Evolutionary conservation across 1,284 basidiomycete species (phyloP).

Genomic region (Pseudozyma hubeiensis): DNA sequence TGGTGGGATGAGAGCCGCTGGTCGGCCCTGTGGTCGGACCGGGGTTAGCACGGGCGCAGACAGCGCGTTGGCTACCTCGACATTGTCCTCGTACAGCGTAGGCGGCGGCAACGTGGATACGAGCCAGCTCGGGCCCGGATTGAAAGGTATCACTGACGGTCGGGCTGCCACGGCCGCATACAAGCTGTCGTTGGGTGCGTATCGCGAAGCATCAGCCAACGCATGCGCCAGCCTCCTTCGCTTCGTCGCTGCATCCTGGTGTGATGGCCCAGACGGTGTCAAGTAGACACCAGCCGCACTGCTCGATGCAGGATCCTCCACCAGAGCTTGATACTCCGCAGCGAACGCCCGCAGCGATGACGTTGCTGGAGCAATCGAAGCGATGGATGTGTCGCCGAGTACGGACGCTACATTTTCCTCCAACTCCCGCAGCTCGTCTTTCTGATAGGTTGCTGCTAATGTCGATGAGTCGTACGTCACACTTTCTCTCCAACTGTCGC

Average conservation of each 20-base stretch:
- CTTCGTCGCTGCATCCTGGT: conserved; percentile 52
- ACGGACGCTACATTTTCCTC: conserved; percentile 28
- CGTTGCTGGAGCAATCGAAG: conserved; percentile 31
- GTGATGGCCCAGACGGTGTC: conserved; percentile 50
- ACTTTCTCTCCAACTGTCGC: conserved; percentile 42
- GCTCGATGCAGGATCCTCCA: conserved; percentile 45
- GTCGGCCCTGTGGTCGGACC: conserved; percentile 58
- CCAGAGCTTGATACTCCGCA: conserved; percentile 54
- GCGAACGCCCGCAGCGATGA: conserved; percentile 59
- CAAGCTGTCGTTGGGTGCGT: conserved; percentile 59
- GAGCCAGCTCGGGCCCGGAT: conserved; percentile 59
- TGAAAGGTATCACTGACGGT: conserved; percentile 53
- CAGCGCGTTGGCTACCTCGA: conserved; percentile 52
- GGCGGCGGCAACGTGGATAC: conserved; percentile 57
- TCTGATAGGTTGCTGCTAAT: conserved; percentile 30
- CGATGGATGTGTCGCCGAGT: conserved; percentile 20
- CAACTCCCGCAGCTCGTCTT: conserved; percentile 35
- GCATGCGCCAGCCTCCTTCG: conserved; percentile 57
- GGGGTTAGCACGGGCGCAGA: conserved; percentile 59
- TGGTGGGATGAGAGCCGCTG: conserved; percentile 53
- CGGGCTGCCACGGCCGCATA: conserved; percentile 57
- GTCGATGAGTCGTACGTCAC: conserved; percentile 39
- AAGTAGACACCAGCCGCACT: conserved; percentile 44
- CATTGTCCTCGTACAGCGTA: conserved; percentile 49
- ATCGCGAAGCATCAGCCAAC: conserved; percentile 58